Base-by-base conservation (phyloP, 2,329 filamentous ascomycete species). In the Nothophoma quercina region DNA sequence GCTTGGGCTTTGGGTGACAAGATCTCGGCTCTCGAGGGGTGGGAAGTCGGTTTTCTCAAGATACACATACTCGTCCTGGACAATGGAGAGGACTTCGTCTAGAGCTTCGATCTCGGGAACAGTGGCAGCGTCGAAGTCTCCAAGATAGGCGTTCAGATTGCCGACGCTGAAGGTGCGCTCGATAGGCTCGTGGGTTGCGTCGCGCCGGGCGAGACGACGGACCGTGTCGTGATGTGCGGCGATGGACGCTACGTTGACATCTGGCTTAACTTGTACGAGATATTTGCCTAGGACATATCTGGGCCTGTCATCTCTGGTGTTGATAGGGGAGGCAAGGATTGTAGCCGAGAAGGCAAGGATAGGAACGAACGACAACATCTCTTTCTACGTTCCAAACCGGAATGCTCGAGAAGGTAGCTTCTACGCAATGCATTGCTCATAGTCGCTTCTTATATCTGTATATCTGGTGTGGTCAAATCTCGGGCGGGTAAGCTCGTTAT, bases 51-150 rank as follows among this genome's bases (percentile, higher is more conserved):
- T 45, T 15, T 22, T 28, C 23, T 45, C 42, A 2, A 50, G 45
- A 15, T 50, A 55, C 10, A 55, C n/a, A 10, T 41, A 40, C 26
- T 50, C 35, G 26, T 55, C 51, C 21, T 34, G 51, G 7, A 42
- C 30, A 1, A 55, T 46, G 19, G 32, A 34, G 9, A 55, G 10
- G 13, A 55, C 45, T 10, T 51, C 34, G 7, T 39, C 21, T 12
- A 51, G 40, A 15, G 26, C 29, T 3, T 32, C 18, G 16, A 55
- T 46, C 7, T 70, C 64, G 25, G 65, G 68, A 22, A 77, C 68
- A 25, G 70, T 78, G 28, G 65, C 68, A 9, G 72, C 71, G 57
- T 80, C 78, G 54, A 81, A 79, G 29, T 75, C 71, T 16, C 77
- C 78, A 4, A 74, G 65, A 41, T 81, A 81, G 13, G 68, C 61